Evolutionary conservation across 2,329 filamentous ascomycete species (phyloP), one percentile per base, ranked within the genome.

Genomic region (Ramularia collo-cygni): DNA sequence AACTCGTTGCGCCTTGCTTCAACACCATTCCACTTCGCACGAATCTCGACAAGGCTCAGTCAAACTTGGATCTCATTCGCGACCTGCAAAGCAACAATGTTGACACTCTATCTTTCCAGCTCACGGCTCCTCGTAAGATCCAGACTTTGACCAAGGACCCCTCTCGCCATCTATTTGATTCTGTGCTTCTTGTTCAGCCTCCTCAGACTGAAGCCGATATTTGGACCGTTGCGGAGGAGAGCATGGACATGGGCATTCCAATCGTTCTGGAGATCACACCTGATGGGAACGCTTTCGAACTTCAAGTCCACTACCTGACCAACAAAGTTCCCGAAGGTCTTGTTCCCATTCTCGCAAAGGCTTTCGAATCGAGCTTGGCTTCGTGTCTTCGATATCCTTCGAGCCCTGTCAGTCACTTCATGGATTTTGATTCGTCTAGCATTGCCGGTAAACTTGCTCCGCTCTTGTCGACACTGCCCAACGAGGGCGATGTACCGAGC

Each of bases 1-100:
- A 72, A 3, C 73, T 95, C 4, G 76, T 93, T n/a, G 87, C 85
- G 0, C 89, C 89, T 0, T 94, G 87, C 59, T 95, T 95, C 69
- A 95, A 95, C 57, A 94, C 89, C 0, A 64, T 95, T 9, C 87
- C 89, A 0, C 57, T 88, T 2, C 75, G 86, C 17, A 64, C 78
- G 12, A 64, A 77, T 21, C 45, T 84, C 8, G 63, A 69, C 1
- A 56, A 57, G 2, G 59, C 59, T 2, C 65, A 60, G 1, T 72
- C 70, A 12, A 79, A 80, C 41, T 52, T 69, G 0, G 72, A 79
- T 4, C 57, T 88, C 8, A 64, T 83, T 17, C 75, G 73, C 41
- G 59, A 65, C 2, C 69, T 86, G 2, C 81, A 88, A 37, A 61
- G 63, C 0, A 58, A 77, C 17, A 88, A 85, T 54, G 64, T 75